Conservation (phyloP, 108 stramenopile genomes). For the Cyclotella baltica region DNA sequence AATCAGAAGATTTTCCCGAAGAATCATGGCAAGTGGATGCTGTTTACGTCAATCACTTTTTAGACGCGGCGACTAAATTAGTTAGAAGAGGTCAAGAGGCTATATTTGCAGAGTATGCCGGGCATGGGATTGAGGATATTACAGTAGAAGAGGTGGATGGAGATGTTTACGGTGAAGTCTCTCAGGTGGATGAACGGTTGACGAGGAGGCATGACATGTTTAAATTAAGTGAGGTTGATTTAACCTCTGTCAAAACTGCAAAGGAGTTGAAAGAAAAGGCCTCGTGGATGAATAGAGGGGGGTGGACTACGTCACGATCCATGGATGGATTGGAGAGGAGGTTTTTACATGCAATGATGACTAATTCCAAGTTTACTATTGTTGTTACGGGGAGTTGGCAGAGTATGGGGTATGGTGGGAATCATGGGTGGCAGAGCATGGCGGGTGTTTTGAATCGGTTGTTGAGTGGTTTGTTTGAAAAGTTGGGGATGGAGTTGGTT, state of each 20-base stretch:
- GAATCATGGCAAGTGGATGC: slow-evolving; percentile 89
- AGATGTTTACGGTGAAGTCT: slow-evolving; percentile 17
- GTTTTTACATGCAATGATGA: slow-evolving; percentile 88
- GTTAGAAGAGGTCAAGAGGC: slow-evolving; percentile 75
- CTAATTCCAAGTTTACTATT: slow-evolving; percentile 79
- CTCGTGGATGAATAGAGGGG: slow-evolving; percentile 59
- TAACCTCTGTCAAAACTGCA: slow-evolving; percentile 23
- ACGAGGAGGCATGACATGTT: slow-evolving; percentile 64
- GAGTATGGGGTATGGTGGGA: slow-evolving; percentile 66
- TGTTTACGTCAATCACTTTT: slow-evolving; percentile 84
- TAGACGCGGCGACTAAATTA: slow-evolving; percentile 76
- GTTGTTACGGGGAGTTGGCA: slow-evolving; percentile 63
- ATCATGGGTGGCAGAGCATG: slow-evolving; percentile 80
- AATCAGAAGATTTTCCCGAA: slow-evolving; percentile 74
- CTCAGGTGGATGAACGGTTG: slow-evolving; percentile 52
- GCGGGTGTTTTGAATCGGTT: slow-evolving; percentile 74
- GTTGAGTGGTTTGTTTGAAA: slow-evolving; percentile 77
- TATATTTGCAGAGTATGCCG: slow-evolving; percentile 70
- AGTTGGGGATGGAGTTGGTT: slow-evolving; percentile 68
- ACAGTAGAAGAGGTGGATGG: slow-evolving; percentile 29
- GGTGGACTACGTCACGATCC: slow-evolving; percentile 81
- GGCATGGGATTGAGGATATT: slow-evolving; percentile 64
- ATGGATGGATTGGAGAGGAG: slow-evolving; percentile 76
- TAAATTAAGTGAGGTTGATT: slow-evolving; percentile 65
- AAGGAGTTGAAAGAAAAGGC: slow-evolving; percentile 26